Base-by-base conservation (phyloP, 179 eudicot genomes). In the Gypsophila paniculata region DNA sequence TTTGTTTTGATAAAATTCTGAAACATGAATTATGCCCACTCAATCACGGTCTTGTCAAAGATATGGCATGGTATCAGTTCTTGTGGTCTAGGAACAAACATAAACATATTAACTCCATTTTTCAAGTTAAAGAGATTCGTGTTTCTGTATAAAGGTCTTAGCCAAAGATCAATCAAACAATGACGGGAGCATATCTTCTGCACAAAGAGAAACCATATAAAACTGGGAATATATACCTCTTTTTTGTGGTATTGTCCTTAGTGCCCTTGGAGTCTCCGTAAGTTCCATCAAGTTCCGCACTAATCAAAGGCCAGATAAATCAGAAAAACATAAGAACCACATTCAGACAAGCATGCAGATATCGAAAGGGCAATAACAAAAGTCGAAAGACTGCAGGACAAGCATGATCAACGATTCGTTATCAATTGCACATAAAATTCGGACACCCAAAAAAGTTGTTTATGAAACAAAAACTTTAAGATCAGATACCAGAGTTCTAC, bases 171-270 rank as follows among this genome's bases (percentile, higher is more conserved):
- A 23, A 60, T 11, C 18, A 32, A 69, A 32, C 34, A 44, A 72
- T 42, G 18, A 74, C 7, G 61, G 38, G 52, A n/a, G 53, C 14
- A 55, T 11, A 38, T 26, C 23, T 39, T 5, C 14, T 0, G 21
- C 36, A 23, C 14, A 66, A 11, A 22, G 13, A 39, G 44, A 65
- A 46, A 44, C 34, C 10, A 7, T 13, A 51, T 39, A 61, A 15
- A 51, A 32, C 48, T 2, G 54, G 18, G 48, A 68, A 61, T 61
- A 68, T 8, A 72, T 78, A 89, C 95, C 98, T 82, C 81, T 93
- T 93, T 74, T 89, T 93, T 23, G 91, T 74, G 76, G 83, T 82
- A 76, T 65, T 78, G 81, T 90, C 95, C 80, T 87, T 90, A 8
- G 65, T 80, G 49, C 65, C 83, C 61, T 85, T 91, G 53, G 90